Percentiles rank a stretch among this genome's conserved stretches.
Conservation (phyloP, 352 stramenopile genomes). For the Saprolegnia diclina region DNA sequence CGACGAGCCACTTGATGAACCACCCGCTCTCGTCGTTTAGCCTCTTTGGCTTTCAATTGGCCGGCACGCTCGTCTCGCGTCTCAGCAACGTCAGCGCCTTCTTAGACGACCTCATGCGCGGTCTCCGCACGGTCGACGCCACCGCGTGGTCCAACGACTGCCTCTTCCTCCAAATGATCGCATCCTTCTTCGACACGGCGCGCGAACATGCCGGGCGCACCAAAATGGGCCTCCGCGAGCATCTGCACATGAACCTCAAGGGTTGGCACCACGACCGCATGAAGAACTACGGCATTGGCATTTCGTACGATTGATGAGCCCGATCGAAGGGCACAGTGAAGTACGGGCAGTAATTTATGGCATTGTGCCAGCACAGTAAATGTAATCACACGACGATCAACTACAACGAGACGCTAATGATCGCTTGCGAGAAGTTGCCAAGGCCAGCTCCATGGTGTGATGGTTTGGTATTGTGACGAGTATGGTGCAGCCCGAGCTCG, state of each 20-base stretch:
- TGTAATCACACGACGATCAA: conserved; percentile 61
- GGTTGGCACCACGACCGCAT: conserved; percentile 72
- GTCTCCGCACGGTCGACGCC: conserved; percentile 70
- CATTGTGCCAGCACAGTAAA: conserved; percentile 13
- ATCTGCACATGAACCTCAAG: conserved; percentile 60
- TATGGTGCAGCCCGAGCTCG: too few relatives aligned
- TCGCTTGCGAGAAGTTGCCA: conserved; percentile 44
- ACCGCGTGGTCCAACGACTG: conserved; percentile 61
- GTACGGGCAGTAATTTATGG: conserved; percentile 29
- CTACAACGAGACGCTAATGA: conserved; percentile 51
- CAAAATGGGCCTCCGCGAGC: conserved; percentile 61
- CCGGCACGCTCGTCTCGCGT: conserved; percentile 29
- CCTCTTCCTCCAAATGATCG: conserved; percentile 73
- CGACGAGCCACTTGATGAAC: not conserved
- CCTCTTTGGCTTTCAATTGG: conserved; percentile 1
- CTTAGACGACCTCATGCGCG: conserved; percentile 69
- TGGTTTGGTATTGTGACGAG: too few relatives aligned
- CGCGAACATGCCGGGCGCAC: conserved; percentile 64
- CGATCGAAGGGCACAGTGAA: conserved; percentile 22
- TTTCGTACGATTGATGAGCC: conserved; percentile 35
- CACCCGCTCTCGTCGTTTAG: not conserved
- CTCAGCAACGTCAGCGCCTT: conserved; percentile 82
- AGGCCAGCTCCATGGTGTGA: conserved; percentile 38
- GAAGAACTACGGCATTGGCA: conserved; percentile 71
- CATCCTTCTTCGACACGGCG: conserved; percentile 73